A percentile compares a stretch with the other conserved stretches of the same genome.
These are phyloP conservation scores for Lizanozyma gosingica DNA, from an alignment of 1,139 yeast genomes.

Conservation along the genomic window DNA sequence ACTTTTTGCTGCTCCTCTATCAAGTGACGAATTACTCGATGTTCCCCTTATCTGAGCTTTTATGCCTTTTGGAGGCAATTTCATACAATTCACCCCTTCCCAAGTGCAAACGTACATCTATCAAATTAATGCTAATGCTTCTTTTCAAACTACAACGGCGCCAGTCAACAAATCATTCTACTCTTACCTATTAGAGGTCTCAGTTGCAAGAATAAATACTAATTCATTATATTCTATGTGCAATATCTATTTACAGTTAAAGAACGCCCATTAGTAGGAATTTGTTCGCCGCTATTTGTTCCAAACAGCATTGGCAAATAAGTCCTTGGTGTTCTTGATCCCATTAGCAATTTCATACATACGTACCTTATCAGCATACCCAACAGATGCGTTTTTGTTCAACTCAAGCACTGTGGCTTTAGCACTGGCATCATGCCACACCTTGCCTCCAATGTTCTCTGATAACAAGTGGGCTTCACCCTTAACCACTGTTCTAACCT, in stretches of 20 bases:
- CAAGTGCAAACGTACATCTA: no score
- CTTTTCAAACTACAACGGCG: no score
- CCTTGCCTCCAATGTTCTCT: neutral
- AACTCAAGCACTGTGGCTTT: neutral
- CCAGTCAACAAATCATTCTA: no score
- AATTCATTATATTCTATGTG: no score
- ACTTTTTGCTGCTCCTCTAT: no score
- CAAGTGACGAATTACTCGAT: no score
- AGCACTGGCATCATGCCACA: neutral
- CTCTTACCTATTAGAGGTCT: no score
- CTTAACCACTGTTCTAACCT: neutral
- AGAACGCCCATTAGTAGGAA: neutral
- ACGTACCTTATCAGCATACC: neutral
- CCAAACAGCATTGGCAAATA: conserved; percentile 12
- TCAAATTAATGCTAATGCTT: no score
- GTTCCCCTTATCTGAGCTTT: no score
- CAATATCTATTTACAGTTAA: neutral
- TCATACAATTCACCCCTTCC: no score
- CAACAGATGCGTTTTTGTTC: neutral
- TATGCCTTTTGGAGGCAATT: no score
- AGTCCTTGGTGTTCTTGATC: conserved; percentile 11
- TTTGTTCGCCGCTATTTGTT: conserved; percentile 4
- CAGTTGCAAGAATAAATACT: no score
- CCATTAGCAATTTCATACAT: conserved; percentile 12
- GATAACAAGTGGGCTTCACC: neutral